phyloP scores from a whole-genome alignment of 2,329 filamentous ascomycete species.

The Pestalotiopsis fici region DNA sequence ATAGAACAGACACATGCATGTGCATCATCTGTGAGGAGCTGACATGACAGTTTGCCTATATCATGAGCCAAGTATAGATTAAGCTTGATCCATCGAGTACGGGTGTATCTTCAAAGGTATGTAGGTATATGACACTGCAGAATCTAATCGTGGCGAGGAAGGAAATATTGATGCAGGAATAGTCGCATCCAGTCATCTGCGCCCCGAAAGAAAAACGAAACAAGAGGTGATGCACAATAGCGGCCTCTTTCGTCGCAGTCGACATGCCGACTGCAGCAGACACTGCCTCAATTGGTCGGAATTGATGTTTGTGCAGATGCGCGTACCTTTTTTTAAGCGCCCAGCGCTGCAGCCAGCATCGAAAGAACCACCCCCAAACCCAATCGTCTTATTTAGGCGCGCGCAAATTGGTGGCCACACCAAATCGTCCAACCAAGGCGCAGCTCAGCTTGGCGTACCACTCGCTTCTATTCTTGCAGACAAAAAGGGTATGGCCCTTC shows the following conservation, averaged over 20 bases:
- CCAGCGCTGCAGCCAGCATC: not conserved
- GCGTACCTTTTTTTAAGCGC: slow-evolving; percentile 9
- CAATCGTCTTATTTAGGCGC: slow-evolving; percentile 9
- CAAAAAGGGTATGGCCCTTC: not conserved
- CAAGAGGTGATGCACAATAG: not conserved
- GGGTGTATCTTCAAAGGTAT: not conserved
- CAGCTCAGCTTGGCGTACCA: not conserved
- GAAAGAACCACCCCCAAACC: not conserved
- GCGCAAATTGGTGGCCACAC: slow-evolving; percentile 9
- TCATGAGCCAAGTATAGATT: too few relatives aligned
- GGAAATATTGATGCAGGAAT: not conserved
- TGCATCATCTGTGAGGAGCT: too few relatives aligned
- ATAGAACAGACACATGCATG: too few relatives aligned
- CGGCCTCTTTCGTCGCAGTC: slow-evolving; percentile 4
- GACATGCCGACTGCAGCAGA: not conserved
- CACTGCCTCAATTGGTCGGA: slow-evolving; percentile 14
- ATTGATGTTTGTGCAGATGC: slow-evolving; percentile 3
- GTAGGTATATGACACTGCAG: not conserved
- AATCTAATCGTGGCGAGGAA: not conserved
- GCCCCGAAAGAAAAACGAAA: slow-evolving; percentile 1
- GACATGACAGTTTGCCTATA: too few relatives aligned
- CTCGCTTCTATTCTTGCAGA: slow-evolving; percentile 7
- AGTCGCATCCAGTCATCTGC: slow-evolving; percentile 11
- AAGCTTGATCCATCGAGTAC: not conserved
- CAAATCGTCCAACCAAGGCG: not conserved